Base-by-base conservation (phyloP, 1,139 yeast genomes). In the Geotrichum klebahnii region DNA sequence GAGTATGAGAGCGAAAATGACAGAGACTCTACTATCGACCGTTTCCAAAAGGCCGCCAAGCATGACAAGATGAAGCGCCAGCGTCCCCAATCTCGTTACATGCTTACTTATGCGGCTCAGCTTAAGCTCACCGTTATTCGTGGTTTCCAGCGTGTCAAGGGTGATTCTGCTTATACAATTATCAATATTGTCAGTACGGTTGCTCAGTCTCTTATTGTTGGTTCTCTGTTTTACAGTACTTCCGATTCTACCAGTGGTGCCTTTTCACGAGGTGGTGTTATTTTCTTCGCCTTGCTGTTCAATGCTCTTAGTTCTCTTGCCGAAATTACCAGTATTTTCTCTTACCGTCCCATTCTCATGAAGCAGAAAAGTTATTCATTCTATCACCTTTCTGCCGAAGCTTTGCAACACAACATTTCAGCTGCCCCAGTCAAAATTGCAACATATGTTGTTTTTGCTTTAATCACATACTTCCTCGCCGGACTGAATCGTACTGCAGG, bases 221-320 rank as follows among this genome's bases (percentile, higher is more conserved):
- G 62, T 65, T 78, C 83, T n/a, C 70, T 79, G 62, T 79, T 76
- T 59, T 79, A 74, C 61, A 74, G 74, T 56, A 69, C 77, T 54
- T 69, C 72, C 37, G 62, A 67, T 2, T 67, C 69, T 19, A 77
- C 83, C 2, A 62, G 61, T 17, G 79, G 81, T 40, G 78, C 79
- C 45, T 78, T 74, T 56, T 75, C 76, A 48, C 70, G 83, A 60
- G 74, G 76, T 40, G 76, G 76, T 57, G 67, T 67, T 20, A 57
- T 73, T 12, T 74, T 74, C 61, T 73, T 72, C 50, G 61, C 70
- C 3, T 64, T 71, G 14, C 64, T 73, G 45, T 71, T 66, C 58
- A 69, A 69, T 59, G 64, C 76, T 1, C 63, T 75, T 52, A 61
- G 70, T 57, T 65, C 75, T 20, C 57, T 74, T 44, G 73, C 76